Evolutionary conservation across 2,329 filamentous ascomycete genomes (phyloP).

Genomic region (Domatiomyces globalis): DNA sequence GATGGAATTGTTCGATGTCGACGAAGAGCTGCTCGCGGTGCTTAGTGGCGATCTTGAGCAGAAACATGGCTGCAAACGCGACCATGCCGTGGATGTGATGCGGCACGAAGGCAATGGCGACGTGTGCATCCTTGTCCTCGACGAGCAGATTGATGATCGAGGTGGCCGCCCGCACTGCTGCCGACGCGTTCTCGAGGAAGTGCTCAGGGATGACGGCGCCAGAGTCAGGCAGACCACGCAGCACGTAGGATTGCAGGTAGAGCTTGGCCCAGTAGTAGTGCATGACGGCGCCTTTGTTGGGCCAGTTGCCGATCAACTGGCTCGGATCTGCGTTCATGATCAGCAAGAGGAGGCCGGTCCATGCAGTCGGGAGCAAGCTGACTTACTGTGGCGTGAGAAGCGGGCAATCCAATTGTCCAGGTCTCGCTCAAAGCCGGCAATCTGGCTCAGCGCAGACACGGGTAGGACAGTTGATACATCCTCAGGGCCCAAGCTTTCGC

Average conservation of each 20-base stretch:
- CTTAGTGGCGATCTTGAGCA: conserved; percentile 32
- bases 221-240: conserved; percentile 34
- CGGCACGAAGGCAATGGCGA: conserved; percentile 30
- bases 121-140: conserved; percentile 31
- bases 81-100: conserved; percentile 36
- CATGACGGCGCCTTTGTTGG: conserved; percentile 36
- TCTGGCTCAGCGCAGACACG: conserved; percentile 27
- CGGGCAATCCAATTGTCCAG: conserved; percentile 25
- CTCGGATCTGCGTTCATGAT: conserved; percentile 26
- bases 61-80: conserved; percentile 33
- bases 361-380: no score
- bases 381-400: conserved; percentile 17
- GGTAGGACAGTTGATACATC: conserved; percentile 22
- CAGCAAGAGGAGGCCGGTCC: conserved; percentile 3
- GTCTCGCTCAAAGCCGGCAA: conserved; percentile 28
- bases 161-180: conserved; percentile 30
- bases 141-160: conserved; percentile 29
- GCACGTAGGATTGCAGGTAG: conserved; percentile 36
- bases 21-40: conserved; percentile 25
- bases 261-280: conserved; percentile 40
- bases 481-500: conserved; percentile 31
- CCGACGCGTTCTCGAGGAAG: conserved; percentile 29
- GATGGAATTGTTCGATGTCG: conserved; percentile 17
- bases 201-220: conserved; percentile 24
- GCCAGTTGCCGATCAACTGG: conserved; percentile 35